Percentiles rank a stretch among this genome's conserved stretches.
Evolutionary conservation across 208 protist genomes (phyloP).

Genomic region (Crithidia brevicula): DNA sequence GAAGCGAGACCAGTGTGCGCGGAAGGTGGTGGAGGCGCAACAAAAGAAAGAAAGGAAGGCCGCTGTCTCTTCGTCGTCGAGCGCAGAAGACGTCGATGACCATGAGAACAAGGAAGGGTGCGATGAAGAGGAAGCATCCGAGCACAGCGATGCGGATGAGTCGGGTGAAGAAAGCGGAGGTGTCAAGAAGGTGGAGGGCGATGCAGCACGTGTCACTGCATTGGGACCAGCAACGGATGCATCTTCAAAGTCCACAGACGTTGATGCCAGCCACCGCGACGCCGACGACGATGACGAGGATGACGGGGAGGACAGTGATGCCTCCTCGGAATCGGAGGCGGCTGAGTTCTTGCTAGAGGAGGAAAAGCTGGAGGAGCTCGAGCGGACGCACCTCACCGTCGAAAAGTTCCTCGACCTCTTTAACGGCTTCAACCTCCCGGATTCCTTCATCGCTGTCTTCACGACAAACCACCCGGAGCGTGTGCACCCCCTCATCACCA

Average conservation of each 20-base stretch:
- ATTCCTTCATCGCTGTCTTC: slow-evolving; percentile 90
- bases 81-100: not conserved
- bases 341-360: slow-evolving; percentile 22
- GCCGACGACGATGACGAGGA: too few relatives aligned
- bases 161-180: slow-evolving; percentile 7
- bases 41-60: slow-evolving; percentile 6
- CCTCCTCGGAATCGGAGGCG: too few relatives aligned
- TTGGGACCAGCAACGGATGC: too few relatives aligned
- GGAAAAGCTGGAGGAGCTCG: slow-evolving; percentile 25
- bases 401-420: slow-evolving; percentile 86
- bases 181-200: too few relatives aligned
- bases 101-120: not conserved
- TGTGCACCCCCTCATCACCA: slow-evolving; percentile 66
- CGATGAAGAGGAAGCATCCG: slow-evolving; percentile 8
- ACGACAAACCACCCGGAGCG: slow-evolving; percentile 92
- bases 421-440: slow-evolving; percentile 77
- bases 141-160: slow-evolving; percentile 8
- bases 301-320: too few relatives aligned
- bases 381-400: slow-evolving; percentile 74
- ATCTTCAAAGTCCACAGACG: too few relatives aligned
- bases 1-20: slow-evolving; percentile 4
- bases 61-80: not conserved
- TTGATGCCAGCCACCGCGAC: too few relatives aligned
- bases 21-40: not conserved
- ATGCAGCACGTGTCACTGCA: too few relatives aligned